Percentiles rank a stretch among this genome's conserved stretches.
phyloP scores from a whole-genome alignment of 805 yeast species.

The Naumovozyma baii region DNA sequence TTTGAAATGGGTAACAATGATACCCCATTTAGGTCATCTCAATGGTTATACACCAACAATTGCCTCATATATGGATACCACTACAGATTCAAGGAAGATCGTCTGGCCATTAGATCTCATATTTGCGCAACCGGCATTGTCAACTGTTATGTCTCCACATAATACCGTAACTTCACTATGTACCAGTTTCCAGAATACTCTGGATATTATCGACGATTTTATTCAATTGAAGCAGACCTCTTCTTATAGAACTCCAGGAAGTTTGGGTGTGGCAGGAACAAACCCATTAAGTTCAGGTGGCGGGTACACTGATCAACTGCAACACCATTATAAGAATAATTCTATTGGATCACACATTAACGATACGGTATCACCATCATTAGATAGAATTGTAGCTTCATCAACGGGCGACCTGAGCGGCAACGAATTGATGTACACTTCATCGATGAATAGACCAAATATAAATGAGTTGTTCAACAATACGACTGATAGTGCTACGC shows the following conservation, averaged over 20 bases:
- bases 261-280: slow-evolving; percentile 17
- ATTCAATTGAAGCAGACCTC: slow-evolving; percentile 33
- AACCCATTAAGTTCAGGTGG: slow-evolving; percentile 28
- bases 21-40: slow-evolving; percentile 59
- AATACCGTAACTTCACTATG: slow-evolving; percentile 1
- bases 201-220: slow-evolving; percentile 33
- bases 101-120: slow-evolving; percentile 69
- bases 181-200: slow-evolving; percentile 23
- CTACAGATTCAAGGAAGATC: slow-evolving; percentile 45
- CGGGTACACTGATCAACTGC: slow-evolving; percentile 26
- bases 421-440: neutral
- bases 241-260: slow-evolving; percentile 31
- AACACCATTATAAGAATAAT: slow-evolving; percentile 17
- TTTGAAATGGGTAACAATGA: slow-evolving; percentile 52
- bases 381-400: neutral
- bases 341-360: neutral
- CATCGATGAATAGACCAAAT: neutral
- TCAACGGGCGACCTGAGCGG: neutral
- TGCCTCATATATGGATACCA: slow-evolving; percentile 43
- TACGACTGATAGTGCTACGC: neutral
- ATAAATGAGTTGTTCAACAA: neutral
- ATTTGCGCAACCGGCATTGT: slow-evolving; percentile 39
- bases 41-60: slow-evolving; percentile 60
- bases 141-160: neutral
- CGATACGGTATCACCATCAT: neutral